A percentile compares a stretch with the other conserved stretches of the same genome.
phyloP scores from a whole-genome alignment of 176 grass and related monocot species.

The Canna indica region DNA sequence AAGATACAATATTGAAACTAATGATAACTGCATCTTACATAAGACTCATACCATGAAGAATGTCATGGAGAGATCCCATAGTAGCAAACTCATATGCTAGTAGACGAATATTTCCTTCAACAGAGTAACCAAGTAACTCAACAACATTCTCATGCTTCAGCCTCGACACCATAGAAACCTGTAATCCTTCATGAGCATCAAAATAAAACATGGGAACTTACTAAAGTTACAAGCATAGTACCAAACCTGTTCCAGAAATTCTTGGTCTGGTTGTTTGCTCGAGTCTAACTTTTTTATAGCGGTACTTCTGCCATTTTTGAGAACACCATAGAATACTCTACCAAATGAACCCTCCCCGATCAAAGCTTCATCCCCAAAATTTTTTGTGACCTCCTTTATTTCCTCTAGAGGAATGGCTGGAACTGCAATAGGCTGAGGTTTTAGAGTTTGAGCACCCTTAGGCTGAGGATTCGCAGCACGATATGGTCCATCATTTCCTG shows the following conservation, averaged over 20 bases:
- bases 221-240: not conserved
- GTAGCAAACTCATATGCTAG: slow-evolving; percentile 18
- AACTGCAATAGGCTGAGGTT: slow-evolving; percentile 29
- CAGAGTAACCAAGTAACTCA: slow-evolving; percentile 12
- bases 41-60: slow-evolving; percentile 15
- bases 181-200: not conserved
- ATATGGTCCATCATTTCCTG: slow-evolving; percentile 15
- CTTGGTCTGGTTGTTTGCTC: slow-evolving; percentile 33
- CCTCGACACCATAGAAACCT: slow-evolving; percentile 22
- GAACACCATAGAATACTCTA: slow-evolving; percentile 23
- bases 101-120: slow-evolving; percentile 12
- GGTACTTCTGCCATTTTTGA: slow-evolving; percentile 18
- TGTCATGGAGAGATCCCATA: slow-evolving; percentile 17
- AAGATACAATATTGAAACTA: not conserved
- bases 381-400: slow-evolving; percentile 27
- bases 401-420: slow-evolving; percentile 23
- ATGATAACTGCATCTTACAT: not conserved
- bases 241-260: slow-evolving; percentile 21
- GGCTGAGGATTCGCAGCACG: slow-evolving; percentile 1
- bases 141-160: slow-evolving; percentile 20
- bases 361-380: slow-evolving; percentile 24
- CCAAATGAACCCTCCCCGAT: slow-evolving; percentile 26
- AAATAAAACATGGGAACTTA: not conserved
- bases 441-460: slow-evolving; percentile 12
- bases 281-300: slow-evolving; percentile 27